These are phyloP conservation scores for Candida golubevii DNA, from an alignment of 805 yeast species.

Conservation along the genomic window DNA sequence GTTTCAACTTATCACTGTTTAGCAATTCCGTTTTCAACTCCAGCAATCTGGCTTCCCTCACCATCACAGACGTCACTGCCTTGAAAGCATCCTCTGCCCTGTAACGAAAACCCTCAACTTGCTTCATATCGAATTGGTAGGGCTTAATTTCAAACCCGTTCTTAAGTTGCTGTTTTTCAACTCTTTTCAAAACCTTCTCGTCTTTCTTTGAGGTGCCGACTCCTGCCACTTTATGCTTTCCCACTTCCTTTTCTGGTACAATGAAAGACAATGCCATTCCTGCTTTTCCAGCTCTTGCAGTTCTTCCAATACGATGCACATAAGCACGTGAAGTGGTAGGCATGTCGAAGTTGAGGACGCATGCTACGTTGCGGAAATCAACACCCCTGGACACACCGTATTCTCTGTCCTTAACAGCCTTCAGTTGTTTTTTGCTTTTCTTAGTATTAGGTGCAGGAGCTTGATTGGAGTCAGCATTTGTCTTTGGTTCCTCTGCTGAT, in stretches of 20 bases:
- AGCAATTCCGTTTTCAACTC: slow-evolving; percentile 85
- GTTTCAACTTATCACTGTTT: slow-evolving; percentile 82
- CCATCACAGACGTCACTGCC: slow-evolving; percentile 83
- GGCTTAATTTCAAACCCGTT: slow-evolving; percentile 76
- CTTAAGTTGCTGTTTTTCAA: slow-evolving; percentile 70
- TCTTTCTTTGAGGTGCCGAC: slow-evolving; percentile 70
- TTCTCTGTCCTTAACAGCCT: slow-evolving; percentile 56
- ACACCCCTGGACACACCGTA: slow-evolving; percentile 97
- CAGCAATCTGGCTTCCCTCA: slow-evolving; percentile 88
- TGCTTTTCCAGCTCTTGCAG: slow-evolving; percentile 94
- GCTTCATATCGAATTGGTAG: slow-evolving; percentile 85
- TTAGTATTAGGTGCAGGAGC: not conserved
- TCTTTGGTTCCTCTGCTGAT: slow-evolving; percentile 30
- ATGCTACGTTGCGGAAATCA: slow-evolving; percentile 92
- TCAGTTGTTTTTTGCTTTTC: slow-evolving; percentile 18
- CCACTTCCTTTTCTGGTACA: slow-evolving; percentile 76
- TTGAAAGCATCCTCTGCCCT: slow-evolving; percentile 97
- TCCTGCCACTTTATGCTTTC: slow-evolving; percentile 80
- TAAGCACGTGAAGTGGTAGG: slow-evolving; percentile 88
- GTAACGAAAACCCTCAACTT: slow-evolving; percentile 92
- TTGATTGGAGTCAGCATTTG: not conserved
- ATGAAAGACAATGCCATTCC: slow-evolving; percentile 95
- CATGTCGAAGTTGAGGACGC: slow-evolving; percentile 91
- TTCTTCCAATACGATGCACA: slow-evolving; percentile 92
- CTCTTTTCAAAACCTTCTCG: slow-evolving; percentile 77